A percentile compares a stretch with the other conserved stretches of the same genome.
Evolutionary conservation across 1,139 yeast species (phyloP).

Genomic region (Arxiozyma heterogenica): DNA sequence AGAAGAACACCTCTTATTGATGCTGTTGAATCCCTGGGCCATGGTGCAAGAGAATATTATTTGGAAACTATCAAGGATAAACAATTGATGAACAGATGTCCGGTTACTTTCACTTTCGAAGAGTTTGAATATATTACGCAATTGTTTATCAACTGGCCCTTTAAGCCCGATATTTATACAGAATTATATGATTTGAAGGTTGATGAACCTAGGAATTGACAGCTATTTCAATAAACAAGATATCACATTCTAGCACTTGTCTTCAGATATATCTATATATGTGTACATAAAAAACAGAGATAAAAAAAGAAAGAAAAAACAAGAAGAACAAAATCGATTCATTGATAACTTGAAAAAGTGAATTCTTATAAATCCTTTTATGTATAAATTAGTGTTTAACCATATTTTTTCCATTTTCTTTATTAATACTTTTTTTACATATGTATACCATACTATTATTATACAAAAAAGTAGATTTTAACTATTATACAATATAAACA

Average conservation of each 20-base stretch:
- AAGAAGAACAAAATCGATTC: not conserved
- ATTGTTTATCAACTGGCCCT: constrained; percentile 70
- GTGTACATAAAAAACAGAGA: not conserved
- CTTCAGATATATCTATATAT: no score
- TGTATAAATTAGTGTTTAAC: no score
- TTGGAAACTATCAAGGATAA: constrained; percentile 33
- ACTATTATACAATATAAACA: not conserved
- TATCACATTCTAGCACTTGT: not conserved
- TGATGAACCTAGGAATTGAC: not conserved
- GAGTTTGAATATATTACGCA: constrained; percentile 47
- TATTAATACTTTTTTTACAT: not conserved
- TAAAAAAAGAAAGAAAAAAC: no score
- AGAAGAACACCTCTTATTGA: constrained; percentile 42
- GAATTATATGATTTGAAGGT: constrained; percentile 3
- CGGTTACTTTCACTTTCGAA: constrained; percentile 43
- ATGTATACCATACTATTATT: no score
- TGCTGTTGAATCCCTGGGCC: constrained; percentile 53
- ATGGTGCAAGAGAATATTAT: constrained; percentile 71
- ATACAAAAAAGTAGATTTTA: not conserved
- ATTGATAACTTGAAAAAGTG: no score
- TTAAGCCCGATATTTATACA: constrained; percentile 52
- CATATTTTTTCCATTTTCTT: no score
- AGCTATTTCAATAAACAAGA: no score
- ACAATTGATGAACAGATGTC: constrained; percentile 37
- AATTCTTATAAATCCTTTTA: no score